Evolutionary conservation across 306 rosid species (phyloP).

Genomic region (Glycyrrhiza uralensis): DNA sequence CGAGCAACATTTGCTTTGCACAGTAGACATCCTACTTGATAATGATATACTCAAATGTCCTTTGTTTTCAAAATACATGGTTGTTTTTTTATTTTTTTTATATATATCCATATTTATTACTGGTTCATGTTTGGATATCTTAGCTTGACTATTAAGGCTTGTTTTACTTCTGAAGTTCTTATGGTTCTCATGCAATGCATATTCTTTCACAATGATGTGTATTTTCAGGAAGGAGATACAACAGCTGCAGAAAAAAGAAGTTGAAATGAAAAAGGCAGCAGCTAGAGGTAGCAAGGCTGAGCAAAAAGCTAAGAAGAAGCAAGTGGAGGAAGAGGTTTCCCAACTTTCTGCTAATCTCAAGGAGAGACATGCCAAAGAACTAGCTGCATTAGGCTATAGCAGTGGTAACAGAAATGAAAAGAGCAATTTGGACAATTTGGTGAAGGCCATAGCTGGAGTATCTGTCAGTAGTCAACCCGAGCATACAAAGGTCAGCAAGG

Average conservation of each 20-base stretch:
- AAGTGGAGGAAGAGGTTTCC: slow-evolving; percentile 91
- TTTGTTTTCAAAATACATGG: background rate
- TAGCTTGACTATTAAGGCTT: background rate
- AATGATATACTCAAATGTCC: background rate
- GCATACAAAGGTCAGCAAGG: slow-evolving; percentile 59
- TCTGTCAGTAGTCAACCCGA: slow-evolving; percentile 63
- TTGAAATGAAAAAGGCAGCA: slow-evolving; percentile 72
- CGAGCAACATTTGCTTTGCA: background rate
- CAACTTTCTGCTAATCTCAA: slow-evolving; percentile 68
- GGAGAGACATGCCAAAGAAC: slow-evolving; percentile 67
- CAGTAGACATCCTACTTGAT: background rate
- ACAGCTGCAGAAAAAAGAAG: slow-evolving; percentile 75
- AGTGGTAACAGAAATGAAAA: slow-evolving; percentile 50
- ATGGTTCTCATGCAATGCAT: slow-evolving; percentile 3
- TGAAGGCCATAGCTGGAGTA: slow-evolving; percentile 87
- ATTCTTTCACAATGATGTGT: slow-evolving; percentile 6
- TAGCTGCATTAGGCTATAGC: slow-evolving; percentile 67
- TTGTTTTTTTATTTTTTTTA: background rate
- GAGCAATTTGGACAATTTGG: slow-evolving; percentile 61
- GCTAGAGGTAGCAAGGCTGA: slow-evolving; percentile 97
- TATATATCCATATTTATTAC: background rate
- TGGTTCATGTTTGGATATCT: background rate
- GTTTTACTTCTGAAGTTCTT: background rate
- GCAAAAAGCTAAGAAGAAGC: slow-evolving; percentile 87
- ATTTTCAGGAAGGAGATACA: slow-evolving; percentile 76